These are phyloP conservation scores for Gautieria morchelliformis DNA, from an alignment of 768 basidiomycete species.

Conservation along the genomic window DNA sequence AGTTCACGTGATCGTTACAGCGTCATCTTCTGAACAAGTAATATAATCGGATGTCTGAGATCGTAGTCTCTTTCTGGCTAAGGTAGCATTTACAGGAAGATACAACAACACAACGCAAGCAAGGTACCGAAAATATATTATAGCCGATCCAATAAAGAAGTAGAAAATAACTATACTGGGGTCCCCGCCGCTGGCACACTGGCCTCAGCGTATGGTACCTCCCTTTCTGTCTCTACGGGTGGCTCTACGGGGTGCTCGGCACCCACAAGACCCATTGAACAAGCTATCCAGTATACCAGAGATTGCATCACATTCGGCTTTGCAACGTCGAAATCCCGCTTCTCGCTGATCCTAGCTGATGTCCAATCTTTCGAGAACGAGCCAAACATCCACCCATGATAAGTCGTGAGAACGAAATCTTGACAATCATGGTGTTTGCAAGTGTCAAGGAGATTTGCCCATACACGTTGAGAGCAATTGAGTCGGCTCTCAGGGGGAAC, in stretches of 20 bases:
- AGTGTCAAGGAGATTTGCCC: constrained; percentile 25
- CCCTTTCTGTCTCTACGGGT: background rate
- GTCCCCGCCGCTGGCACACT: background rate
- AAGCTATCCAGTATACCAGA: constrained; percentile 20
- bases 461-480: constrained; percentile 13
- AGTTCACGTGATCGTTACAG: background rate
- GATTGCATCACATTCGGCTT: constrained; percentile 17
- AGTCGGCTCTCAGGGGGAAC: background rate
- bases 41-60: too few species aligned
- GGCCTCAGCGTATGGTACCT: background rate
- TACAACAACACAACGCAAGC: too few species aligned
- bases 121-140: background rate
- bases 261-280: constrained; percentile 12
- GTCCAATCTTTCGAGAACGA: constrained; percentile 29
- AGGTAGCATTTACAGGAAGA: background rate
- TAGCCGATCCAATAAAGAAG: background rate
- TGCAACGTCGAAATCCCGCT: constrained; percentile 9
- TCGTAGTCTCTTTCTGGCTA: too few species aligned
- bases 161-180: background rate
- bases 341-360: constrained; percentile 7
- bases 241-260: background rate
- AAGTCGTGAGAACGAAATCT: constrained; percentile 35
- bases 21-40: too few species aligned
- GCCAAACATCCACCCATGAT: constrained; percentile 35
- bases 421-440: constrained; percentile 25